Percentiles rank a stretch among this genome's conserved stretches.
These are phyloP conservation scores for Alternaria triticimaculans DNA, from an alignment of 2,329 filamentous ascomycete genomes.

Conservation along the genomic window DNA sequence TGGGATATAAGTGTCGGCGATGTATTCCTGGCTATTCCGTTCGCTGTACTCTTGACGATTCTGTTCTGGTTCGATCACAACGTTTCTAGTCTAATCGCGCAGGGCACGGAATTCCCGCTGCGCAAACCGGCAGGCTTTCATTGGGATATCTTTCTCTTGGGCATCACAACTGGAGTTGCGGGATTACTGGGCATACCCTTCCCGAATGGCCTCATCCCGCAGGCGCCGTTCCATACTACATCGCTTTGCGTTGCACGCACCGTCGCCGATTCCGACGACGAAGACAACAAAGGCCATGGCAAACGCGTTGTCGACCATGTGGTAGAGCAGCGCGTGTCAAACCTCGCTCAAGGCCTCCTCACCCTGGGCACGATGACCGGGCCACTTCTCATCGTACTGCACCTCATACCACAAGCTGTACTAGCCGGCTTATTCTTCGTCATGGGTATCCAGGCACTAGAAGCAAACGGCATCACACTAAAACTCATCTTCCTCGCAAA, in stretches of 20 bases:
- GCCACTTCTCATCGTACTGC: slow-evolving; percentile 60
- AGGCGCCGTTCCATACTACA: slow-evolving; percentile 66
- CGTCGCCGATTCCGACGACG: slow-evolving; percentile 50
- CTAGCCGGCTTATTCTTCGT: slow-evolving; percentile 66
- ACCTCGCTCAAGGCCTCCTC: slow-evolving; percentile 62
- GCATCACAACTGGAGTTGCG: slow-evolving; percentile 61
- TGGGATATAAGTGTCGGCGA: slow-evolving; percentile 77
- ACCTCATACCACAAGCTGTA: slow-evolving; percentile 62
- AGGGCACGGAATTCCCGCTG: slow-evolving; percentile 63
- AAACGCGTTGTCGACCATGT: slow-evolving; percentile 55
- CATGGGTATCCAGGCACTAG: slow-evolving; percentile 61
- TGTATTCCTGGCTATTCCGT: slow-evolving; percentile 85
- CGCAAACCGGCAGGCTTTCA: slow-evolving; percentile 67
- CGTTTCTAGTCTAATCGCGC: slow-evolving; percentile 62
- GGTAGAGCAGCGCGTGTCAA: slow-evolving; percentile 63
- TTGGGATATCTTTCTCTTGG: slow-evolving; percentile 66
- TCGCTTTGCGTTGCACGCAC: slow-evolving; percentile 54
- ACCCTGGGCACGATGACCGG: slow-evolving; percentile 65
- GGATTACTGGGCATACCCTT: slow-evolving; percentile 64
- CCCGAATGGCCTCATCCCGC: slow-evolving; percentile 65
- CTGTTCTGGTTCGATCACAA: slow-evolving; percentile 93
- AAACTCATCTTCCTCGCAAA: slow-evolving; percentile 59
- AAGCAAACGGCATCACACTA: slow-evolving; percentile 60
- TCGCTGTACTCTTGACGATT: slow-evolving; percentile 81
- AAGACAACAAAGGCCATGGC: slow-evolving; percentile 52